Evolutionary conservation across 2,329 filamentous ascomycete genomes (phyloP).

Genomic region (Alternaria tenuissima): DNA sequence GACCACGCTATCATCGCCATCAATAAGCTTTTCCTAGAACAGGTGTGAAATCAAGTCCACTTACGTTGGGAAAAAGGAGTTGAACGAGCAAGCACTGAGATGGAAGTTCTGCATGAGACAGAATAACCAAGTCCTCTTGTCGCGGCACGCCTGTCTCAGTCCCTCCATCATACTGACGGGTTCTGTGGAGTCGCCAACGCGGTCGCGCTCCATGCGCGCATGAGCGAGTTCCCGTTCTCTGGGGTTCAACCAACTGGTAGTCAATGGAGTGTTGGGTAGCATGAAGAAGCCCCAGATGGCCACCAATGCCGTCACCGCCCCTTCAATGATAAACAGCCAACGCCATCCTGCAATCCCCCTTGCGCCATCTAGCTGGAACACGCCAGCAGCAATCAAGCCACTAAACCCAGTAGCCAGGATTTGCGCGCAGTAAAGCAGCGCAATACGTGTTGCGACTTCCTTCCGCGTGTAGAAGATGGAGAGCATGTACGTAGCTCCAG

Average conservation of each 20-base stretch:
- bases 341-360: conserved; percentile 49
- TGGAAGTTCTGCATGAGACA: conserved; percentile 45
- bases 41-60: neutral
- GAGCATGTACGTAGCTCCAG: conserved; percentile 68
- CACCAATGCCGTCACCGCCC: conserved; percentile 34
- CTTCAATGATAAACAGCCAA: conserved; percentile 51
- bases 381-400: conserved; percentile 55
- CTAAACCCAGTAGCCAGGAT: conserved; percentile 54
- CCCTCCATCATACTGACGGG: conserved; percentile 38
- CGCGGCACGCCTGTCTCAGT: conserved; percentile 38
- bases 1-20: conserved; percentile 35
- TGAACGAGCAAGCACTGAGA: conserved; percentile 41
- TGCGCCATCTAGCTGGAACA: conserved; percentile 43
- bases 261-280: conserved; percentile 43
- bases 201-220: conserved; percentile 56
- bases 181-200: conserved; percentile 54
- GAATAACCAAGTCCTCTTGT: conserved; percentile 43
- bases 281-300: conserved; percentile 42
- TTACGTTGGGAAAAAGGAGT: conserved; percentile 45
- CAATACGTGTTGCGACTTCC: conserved; percentile 49
- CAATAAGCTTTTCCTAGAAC: neutral
- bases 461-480: conserved; percentile 72
- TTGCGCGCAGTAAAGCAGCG: conserved; percentile 52
- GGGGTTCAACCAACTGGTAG: conserved; percentile 56
- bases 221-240: conserved; percentile 55